Percentiles rank a stretch among this genome's conserved stretches.
Evolutionary conservation across 1,139 yeast genomes (phyloP).

Genomic region (Lodderomyces orthopsilosis): DNA sequence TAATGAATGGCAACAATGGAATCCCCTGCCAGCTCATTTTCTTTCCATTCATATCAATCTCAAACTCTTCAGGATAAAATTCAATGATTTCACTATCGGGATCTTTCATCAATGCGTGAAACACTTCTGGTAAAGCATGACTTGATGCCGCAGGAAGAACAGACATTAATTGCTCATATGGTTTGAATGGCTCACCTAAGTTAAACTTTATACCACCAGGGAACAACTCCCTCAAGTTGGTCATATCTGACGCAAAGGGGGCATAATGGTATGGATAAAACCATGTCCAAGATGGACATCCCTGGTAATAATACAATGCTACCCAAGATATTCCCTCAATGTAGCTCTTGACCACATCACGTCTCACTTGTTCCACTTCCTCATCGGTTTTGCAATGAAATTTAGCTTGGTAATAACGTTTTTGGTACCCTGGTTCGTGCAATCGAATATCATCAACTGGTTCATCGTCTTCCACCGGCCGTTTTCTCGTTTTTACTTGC

Average conservation of each 20-base stretch:
- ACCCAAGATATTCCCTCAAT: slow-evolving; percentile 98
- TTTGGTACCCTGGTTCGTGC: slow-evolving; percentile 86
- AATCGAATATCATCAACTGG: slow-evolving; percentile 61
- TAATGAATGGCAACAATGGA: slow-evolving; percentile 86
- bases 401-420: slow-evolving; percentile 76
- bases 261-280: slow-evolving; percentile 97
- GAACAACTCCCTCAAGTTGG: slow-evolving; percentile 43
- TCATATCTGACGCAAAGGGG: slow-evolving; percentile 91
- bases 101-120: slow-evolving; percentile 79
- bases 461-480: slow-evolving; percentile 16
- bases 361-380: slow-evolving; percentile 55
- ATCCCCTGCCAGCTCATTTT: slow-evolving; percentile 96
- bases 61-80: slow-evolving; percentile 85
- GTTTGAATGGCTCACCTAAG: slow-evolving; percentile 79
- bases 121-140: slow-evolving; percentile 83
- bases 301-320: slow-evolving; percentile 87
- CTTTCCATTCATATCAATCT: slow-evolving; percentile 93
- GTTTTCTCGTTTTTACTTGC: slow-evolving; percentile 21
- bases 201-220: slow-evolving; percentile 61
- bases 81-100: slow-evolving; percentile 83
- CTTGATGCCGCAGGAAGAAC: slow-evolving; percentile 96
- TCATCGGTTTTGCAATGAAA: slow-evolving; percentile 57
- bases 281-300: slow-evolving; percentile 99
- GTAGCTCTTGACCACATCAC: slow-evolving; percentile 67
- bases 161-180: slow-evolving; percentile 96